Evolutionary conservation across 179 eudicot genomes (phyloP).

Genomic region (Patellifolia procumbens): DNA sequence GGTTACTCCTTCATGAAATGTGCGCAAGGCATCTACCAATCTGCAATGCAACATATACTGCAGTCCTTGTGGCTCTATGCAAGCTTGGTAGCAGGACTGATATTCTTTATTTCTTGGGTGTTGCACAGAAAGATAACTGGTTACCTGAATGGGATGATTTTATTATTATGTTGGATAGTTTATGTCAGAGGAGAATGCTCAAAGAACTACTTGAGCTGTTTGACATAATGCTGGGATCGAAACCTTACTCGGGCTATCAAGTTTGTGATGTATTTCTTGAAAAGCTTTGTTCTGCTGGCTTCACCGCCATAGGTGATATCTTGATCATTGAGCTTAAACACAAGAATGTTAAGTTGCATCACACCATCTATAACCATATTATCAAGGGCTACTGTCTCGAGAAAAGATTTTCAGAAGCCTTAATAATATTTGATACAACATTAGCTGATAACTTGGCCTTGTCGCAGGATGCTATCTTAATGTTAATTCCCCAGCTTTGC

Average conservation of each 20-base stretch:
- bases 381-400: constrained; percentile 54
- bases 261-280: constrained; percentile 46
- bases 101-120: constrained; percentile 36
- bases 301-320: constrained; percentile 40
- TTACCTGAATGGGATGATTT: constrained; percentile 40
- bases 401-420: constrained; percentile 49
- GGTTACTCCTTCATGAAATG: constrained; percentile 45
- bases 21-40: constrained; percentile 37
- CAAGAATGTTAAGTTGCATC: constrained; percentile 38
- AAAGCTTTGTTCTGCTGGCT: constrained; percentile 50
- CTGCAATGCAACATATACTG: constrained; percentile 39
- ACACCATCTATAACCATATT: constrained; percentile 44
- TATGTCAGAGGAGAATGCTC: constrained; percentile 45
- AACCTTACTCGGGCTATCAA: constrained; percentile 32
- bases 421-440: constrained; percentile 34
- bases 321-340: constrained; percentile 44
- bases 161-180: constrained; percentile 34
- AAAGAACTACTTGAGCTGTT: constrained; percentile 60
- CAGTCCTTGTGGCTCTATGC: constrained; percentile 46
- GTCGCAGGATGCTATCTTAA: constrained; percentile 32
- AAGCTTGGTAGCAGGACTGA: constrained; percentile 39
- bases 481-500: constrained; percentile 43
- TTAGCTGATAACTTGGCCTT: constrained; percentile 33
- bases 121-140: constrained; percentile 48
- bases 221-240: constrained; percentile 34